Conservation (phyloP, 768 basidiomycete genomes). For the Dictyophora rubrovolvata region DNA sequence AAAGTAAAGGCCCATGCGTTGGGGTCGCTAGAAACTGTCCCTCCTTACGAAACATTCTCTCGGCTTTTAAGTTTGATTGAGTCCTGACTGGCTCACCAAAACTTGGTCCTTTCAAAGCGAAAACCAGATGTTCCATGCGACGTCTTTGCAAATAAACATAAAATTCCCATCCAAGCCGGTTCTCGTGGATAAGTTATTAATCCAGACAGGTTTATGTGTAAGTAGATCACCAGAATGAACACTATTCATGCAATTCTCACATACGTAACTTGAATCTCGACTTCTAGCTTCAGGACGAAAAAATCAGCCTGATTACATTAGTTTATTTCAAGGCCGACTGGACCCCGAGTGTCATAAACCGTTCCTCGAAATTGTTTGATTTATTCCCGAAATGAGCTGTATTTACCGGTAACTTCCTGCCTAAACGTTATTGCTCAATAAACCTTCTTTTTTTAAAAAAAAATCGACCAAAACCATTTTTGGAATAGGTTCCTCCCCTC, state of each 20-base stretch:
- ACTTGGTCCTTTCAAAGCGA: not conserved
- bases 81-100: not conserved
- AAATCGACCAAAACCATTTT: not conserved
- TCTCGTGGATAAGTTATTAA: too few species aligned
- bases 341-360: not conserved
- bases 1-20: not conserved
- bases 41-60: not conserved
- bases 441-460: not conserved
- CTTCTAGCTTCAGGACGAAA: too few species aligned
- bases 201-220: too few species aligned
- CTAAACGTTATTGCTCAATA: not conserved
- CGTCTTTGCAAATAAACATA: not conserved
- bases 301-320: not conserved
- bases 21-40: not conserved
- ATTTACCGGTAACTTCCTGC: not conserved
- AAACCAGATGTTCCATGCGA: not conserved
- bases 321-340: not conserved
- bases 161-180: not conserved
- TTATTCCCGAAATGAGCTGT: not conserved
- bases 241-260: too few species aligned
- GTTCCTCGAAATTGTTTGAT: not conserved
- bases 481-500: not conserved
- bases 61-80: not conserved
- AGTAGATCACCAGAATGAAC: too few species aligned
- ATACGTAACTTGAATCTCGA: too few species aligned